Conservation (phyloP, 163 green algal species). For the Chloromonas sp. region DNA sequence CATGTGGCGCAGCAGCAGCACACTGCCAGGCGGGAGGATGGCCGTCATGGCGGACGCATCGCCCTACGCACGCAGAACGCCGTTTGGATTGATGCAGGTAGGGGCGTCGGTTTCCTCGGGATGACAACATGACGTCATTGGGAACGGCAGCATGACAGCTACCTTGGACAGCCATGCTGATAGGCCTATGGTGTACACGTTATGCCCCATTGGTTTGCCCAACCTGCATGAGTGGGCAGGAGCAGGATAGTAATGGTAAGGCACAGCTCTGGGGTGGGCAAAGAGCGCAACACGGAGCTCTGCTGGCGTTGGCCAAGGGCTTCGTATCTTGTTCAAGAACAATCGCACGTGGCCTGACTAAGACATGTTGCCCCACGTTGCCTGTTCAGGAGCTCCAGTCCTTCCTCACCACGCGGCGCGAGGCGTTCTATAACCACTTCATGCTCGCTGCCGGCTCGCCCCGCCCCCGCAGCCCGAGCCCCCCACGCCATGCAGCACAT, state of each 20-base stretch:
- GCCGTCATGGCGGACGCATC: constrained; percentile 4
- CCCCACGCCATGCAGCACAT: neutral
- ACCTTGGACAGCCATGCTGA: no score
- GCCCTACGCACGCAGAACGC: constrained; percentile 1
- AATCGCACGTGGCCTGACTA: no score
- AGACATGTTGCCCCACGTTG: neutral
- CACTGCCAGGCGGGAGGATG: neutral
- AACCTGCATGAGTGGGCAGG: no score
- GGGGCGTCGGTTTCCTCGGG: neutral
- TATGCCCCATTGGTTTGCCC: no score
- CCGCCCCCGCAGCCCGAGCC: neutral
- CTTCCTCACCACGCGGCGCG: constrained; percentile 2
- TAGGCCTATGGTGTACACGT: no score
- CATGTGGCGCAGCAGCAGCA: constrained; percentile 12
- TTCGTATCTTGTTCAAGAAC: no score
- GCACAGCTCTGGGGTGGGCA: no score
- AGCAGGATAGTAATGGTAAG: no score
- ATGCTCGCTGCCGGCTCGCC: constrained; percentile 9
- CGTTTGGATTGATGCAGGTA: constrained; percentile 14
- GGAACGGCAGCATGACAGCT: no score
- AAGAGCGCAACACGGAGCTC: no score
- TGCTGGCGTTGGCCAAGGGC: no score
- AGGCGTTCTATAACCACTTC: constrained; percentile 20
- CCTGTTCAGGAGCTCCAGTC: constrained; percentile 4
- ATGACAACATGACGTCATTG: no score